Conservation (phyloP, 306 rosid genomes). For the Acacia acuminata region DNA sequence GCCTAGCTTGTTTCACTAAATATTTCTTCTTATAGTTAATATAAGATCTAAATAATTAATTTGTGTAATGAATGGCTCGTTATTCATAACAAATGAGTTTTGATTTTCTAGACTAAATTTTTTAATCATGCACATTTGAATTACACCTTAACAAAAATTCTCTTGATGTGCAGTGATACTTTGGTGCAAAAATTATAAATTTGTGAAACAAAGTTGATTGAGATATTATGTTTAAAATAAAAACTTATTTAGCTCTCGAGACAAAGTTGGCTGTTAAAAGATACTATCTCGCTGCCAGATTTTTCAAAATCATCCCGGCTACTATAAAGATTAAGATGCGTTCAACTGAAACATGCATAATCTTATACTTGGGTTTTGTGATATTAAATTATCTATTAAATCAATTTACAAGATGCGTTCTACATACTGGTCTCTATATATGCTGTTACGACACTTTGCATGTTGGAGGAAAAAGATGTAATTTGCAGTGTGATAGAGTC, state of each 20-base stretch:
- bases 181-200: no score
- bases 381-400: background rate
- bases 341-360: background rate
- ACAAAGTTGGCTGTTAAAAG: constrained; percentile 1
- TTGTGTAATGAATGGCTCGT: no score
- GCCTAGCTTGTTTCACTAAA: background rate
- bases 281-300: background rate
- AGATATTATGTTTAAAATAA: no score
- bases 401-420: background rate
- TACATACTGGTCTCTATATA: background rate
- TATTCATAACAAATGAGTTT: no score
- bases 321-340: background rate
- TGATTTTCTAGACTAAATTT: no score
- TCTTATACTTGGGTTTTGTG: background rate
- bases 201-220: no score
- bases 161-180: no score
- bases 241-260: no score
- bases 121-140: no score
- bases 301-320: background rate
- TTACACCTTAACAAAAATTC: no score
- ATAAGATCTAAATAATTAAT: no score
- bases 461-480: background rate
- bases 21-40: no score
- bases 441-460: background rate
- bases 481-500: background rate